Base-by-base conservation (phyloP, 441 rosid genomes). In the Populus hybrid region DNA sequence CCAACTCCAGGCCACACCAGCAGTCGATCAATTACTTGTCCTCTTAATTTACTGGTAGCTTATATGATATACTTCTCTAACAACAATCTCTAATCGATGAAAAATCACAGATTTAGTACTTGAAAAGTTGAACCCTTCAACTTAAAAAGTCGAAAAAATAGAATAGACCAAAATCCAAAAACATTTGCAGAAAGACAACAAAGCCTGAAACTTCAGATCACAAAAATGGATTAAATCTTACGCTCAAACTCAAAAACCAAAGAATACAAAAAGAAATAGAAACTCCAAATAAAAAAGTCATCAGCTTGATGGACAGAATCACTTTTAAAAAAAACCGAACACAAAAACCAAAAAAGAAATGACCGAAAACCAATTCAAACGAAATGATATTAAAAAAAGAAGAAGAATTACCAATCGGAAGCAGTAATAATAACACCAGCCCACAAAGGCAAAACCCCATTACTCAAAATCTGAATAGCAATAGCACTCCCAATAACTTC, bases 401-500 rank as follows among this genome's bases (percentile, higher is more conserved):
- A 34, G 8, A 34, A 63, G 24, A 30, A 6, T 77, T 74, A 95
- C 99, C 97, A 93, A 70, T 93, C 98, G 32, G 75, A 84, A 76
- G 97, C 97, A 4, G 94, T 93, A 18, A 95, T 89, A 20, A 86
- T 11, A 77, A 95, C 97, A 46, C 99, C 99, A 78, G 90, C 86
- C 97, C 97, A 93, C 57, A 95, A 86, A 79, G 98, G 98, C 80
- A 95, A 69, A 75, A 81, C 57, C 28, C 97, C 93, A 77, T 91
- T 91, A 81, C 90, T 91, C 83, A 93, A 79, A 78, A 93, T 92
- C 88, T 86, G 79, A 66, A 92, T 80, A 35, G 99, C 99, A 80
- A 95, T 92, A 20, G 93, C 98, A 81, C 98, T 92, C n/a, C 98
- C 98, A 69, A 93, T 92, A 53, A 95, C 99, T 81, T 93, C 96